Conservation (phyloP, 192 early-diverging fungal genomes). For the Coemansia sp. region DNA sequence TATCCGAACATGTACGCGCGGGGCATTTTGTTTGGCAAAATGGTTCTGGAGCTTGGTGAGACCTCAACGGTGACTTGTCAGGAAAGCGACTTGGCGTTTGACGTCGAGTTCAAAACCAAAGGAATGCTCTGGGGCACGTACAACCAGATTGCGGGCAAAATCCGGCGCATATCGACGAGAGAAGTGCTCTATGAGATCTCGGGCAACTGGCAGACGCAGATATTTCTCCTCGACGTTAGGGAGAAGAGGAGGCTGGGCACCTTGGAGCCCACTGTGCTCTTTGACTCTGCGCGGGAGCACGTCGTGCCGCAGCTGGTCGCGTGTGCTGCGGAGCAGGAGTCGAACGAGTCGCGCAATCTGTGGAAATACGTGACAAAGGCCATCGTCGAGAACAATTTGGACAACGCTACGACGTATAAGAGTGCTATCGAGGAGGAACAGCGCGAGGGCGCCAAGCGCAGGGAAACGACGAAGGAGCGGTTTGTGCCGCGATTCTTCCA, state of each 20-base stretch:
- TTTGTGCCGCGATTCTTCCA: constrained; percentile 72
- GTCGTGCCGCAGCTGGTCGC: constrained; percentile 70
- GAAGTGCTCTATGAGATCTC: constrained; percentile 77
- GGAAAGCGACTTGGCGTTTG: constrained; percentile 73
- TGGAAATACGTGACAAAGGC: constrained; percentile 78
- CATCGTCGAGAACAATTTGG: constrained; percentile 62
- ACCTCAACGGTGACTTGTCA: constrained; percentile 68
- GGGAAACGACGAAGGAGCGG: constrained; percentile 55
- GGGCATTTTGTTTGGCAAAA: constrained; percentile 89
- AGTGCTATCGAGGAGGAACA: constrained; percentile 71
- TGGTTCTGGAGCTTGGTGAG: constrained; percentile 93
- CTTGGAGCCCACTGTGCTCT: constrained; percentile 60
- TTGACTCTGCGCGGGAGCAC: constrained; percentile 66
- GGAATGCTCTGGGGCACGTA: constrained; percentile 67
- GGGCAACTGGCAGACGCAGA: constrained; percentile 86
- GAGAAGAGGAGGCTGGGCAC: not conserved
- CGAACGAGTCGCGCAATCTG: constrained; percentile 79
- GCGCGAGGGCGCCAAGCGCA: constrained; percentile 57
- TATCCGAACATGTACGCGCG: constrained; percentile 94
- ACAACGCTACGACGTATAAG: constrained; percentile 71
- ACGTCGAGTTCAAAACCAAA: constrained; percentile 90
- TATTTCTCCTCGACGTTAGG: constrained; percentile 44
- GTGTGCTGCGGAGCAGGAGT: constrained; percentile 69
- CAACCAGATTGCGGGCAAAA: constrained; percentile 80
- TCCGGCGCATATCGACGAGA: constrained; percentile 72